Conservation (phyloP, 129 eudicot genomes). For the Ambrosia artemisiifolia region DNA sequence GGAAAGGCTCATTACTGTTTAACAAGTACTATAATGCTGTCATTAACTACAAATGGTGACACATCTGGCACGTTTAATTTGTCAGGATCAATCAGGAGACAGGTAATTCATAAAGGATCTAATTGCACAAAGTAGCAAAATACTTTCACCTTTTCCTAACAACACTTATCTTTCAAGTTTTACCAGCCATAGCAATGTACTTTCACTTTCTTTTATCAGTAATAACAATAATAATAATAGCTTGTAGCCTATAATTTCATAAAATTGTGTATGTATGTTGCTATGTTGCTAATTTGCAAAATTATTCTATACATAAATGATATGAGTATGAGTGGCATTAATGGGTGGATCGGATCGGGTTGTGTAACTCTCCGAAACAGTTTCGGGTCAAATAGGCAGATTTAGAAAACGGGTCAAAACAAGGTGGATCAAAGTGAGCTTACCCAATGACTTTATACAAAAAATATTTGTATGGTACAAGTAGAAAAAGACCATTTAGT, state of each 20-base stretch:
- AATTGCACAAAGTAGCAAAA: background rate
- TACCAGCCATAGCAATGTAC: background rate
- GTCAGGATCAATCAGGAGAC: conserved; percentile 98
- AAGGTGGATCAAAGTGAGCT: too few species aligned
- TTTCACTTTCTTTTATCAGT: background rate
- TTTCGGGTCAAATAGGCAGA: background rate
- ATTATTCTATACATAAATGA: background rate
- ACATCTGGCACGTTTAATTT: conserved; percentile 77
- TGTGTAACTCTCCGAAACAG: background rate
- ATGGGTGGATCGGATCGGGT: background rate
- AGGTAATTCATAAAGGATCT: conserved; percentile 44
- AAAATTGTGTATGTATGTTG: background rate
- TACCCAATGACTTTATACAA: too few species aligned
- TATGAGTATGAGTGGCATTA: too few species aligned
- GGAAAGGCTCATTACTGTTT: conserved; percentile 75
- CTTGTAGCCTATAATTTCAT: too few species aligned
- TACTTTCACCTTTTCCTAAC: background rate
- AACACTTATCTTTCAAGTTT: background rate
- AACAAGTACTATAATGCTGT: conserved; percentile 93
- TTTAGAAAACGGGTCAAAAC: background rate
- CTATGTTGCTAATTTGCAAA: background rate
- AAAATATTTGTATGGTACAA: too few species aligned
- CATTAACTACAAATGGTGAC: conserved; percentile 80
- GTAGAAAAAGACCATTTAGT: background rate
- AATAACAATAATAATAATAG: too few species aligned